phyloP scores from a whole-genome alignment of 495 filamentous ascomycete species.

The Hyaloscypha finlandica region DNA sequence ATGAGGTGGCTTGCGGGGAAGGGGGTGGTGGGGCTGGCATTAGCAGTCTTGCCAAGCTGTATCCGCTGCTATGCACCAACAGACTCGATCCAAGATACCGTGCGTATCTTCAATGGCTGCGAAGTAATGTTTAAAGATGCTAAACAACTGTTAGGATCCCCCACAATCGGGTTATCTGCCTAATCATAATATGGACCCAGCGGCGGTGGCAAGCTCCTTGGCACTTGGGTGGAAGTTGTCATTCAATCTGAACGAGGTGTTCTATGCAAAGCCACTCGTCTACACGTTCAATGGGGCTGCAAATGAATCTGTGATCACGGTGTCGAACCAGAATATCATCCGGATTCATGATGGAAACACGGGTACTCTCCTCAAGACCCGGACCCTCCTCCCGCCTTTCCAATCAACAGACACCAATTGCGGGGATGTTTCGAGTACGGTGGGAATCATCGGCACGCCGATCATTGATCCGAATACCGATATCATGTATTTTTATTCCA shows the following conservation, averaged over 20 bases:
- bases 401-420: conserved; percentile 34
- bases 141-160: conserved; percentile 1
- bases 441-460: conserved; percentile 34
- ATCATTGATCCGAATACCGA: conserved; percentile 27
- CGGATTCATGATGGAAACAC: conserved; percentile 38
- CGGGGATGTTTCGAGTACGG: conserved; percentile 35
- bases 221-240: neutral
- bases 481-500: conserved; percentile 31
- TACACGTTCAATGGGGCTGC: conserved; percentile 34
- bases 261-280: conserved; percentile 41
- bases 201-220: neutral
- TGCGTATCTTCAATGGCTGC: neutral
- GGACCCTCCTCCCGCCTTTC: conserved; percentile 37
- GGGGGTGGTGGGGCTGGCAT: neutral
- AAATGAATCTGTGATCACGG: conserved; percentile 36
- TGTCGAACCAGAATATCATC: conserved; percentile 40
- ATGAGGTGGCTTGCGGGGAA: neutral
- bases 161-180: conserved; percentile 2
- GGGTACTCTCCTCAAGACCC: conserved; percentile 32
- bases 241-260: conserved; percentile 14
- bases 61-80: neutral
- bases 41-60: neutral
- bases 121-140: neutral
- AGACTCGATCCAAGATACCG: neutral
- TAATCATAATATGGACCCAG: conserved; percentile 6